Evolutionary conservation across 306 rosid species (phyloP).

Genomic region (Heteromeles arbutifolia): DNA sequence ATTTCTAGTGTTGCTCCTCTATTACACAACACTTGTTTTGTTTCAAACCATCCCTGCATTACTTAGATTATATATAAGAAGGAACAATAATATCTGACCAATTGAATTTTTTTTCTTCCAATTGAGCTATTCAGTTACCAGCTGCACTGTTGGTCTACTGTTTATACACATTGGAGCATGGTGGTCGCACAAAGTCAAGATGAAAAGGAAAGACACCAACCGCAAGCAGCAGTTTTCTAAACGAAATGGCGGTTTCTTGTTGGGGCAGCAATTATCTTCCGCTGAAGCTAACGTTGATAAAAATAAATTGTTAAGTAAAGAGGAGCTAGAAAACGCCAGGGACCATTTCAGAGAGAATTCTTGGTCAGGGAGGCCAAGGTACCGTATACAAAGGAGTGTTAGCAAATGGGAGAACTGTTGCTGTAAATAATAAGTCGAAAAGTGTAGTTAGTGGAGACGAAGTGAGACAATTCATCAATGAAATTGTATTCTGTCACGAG

Average conservation of each 20-base stretch:
- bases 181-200: not conserved
- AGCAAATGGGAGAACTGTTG: not conserved
- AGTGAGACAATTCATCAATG: not conserved
- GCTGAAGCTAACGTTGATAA: slow-evolving; percentile 2
- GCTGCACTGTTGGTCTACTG: not conserved
- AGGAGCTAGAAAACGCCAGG: slow-evolving; percentile 9
- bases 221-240: not conserved
- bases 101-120: no score
- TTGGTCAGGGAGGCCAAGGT: not conserved
- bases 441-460: no score
- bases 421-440: no score
- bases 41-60: no score
- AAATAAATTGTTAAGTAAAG: not conserved
- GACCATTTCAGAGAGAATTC: not conserved
- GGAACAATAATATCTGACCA: no score
- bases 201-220: not conserved
- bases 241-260: not conserved
- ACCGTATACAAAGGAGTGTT: slow-evolving; percentile 12
- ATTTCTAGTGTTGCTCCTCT: no score
- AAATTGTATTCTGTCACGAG: slow-evolving; percentile 11
- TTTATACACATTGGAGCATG: not conserved
- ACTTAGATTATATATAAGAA: no score
- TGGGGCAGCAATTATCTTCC: not conserved
- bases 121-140: not conserved
- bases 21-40: no score